These are phyloP conservation scores for Boletellus dicymbophilus DNA, from an alignment of 1,284 basidiomycete species.

Conservation along the genomic window DNA sequence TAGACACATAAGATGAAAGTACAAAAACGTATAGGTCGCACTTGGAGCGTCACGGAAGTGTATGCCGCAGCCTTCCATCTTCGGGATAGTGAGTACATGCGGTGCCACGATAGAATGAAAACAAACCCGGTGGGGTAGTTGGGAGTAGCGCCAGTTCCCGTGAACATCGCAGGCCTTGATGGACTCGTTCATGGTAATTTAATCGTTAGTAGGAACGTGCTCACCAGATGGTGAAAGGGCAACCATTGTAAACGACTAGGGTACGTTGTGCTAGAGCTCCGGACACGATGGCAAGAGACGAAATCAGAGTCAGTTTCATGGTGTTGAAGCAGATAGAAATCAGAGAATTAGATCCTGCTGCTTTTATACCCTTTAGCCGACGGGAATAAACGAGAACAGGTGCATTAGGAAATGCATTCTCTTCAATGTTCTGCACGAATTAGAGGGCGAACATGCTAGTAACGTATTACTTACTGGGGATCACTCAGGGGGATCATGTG, in stretches of 20 bases:
- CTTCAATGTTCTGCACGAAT: too few species aligned
- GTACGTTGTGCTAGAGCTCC: conserved; percentile 33
- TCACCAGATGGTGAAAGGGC: conserved; percentile 41
- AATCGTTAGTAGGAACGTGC: background rate
- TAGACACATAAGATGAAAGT: background rate
- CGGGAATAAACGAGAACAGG: too few species aligned
- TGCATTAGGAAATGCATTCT: too few species aligned
- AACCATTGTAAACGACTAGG: conserved; percentile 39
- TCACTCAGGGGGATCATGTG: too few species aligned
- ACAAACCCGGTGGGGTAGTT: conserved; percentile 27
- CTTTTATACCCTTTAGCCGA: too few species aligned
- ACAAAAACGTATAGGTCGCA: background rate
- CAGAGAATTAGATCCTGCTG: background rate
- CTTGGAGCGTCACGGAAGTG: conserved; percentile 30
- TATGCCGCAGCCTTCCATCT: conserved; percentile 27
- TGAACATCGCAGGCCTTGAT: conserved; percentile 35
- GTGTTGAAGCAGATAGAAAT: conserved; percentile 1
- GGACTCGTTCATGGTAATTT: background rate
- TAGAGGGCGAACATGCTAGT: too few species aligned
- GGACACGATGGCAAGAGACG: conserved; percentile 23
- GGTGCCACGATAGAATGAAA: background rate
- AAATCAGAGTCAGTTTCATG: conserved; percentile 18
- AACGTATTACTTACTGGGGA: too few species aligned
- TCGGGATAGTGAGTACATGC: conserved; percentile 1
- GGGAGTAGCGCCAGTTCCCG: conserved; percentile 22